Evolutionary conservation across 345 rosid species (phyloP), one percentile per base, ranked within the genome.

Genomic region (Citrus trifoliata): DNA sequence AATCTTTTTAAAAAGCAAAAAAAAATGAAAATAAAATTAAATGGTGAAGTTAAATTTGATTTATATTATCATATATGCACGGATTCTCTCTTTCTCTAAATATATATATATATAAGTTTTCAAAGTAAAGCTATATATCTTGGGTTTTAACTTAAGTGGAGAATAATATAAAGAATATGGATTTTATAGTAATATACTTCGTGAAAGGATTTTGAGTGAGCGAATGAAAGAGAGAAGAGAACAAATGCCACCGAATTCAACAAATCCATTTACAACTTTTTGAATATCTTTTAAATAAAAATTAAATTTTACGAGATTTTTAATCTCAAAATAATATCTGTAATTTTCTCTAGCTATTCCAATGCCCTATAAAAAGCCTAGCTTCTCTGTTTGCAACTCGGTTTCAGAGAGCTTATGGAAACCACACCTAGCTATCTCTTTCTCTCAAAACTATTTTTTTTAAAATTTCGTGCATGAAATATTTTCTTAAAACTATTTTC

Each of bases 161-260:
- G 82, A 81, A 79, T 81, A 76, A 73, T n/a, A 8, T 30, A 70
- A 64, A 68, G 85, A 70, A 75, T 61, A 71, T 67, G 79, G 79
- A 80, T 78, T 67, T 78, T 61, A 55, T 28, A 63, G 82, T 76
- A 79, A 79, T 83, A 81, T 83, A 56, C 63, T 30, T 33, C 25
- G 24, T 19, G 46, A 61, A 73, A 21, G 40, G 65, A 74, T 9
- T 40, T 42, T 32, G 42, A 56, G 35, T 10, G 24, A 62, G 21
- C 27, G 35, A 61, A 74, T 10, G 21, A 59, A 68, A 70, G 40
- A 60, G 75, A 67, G 62, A 75, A 67, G 62, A 65, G 58, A 70
- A 68, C 82, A 78, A 30, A 81, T 78, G 37, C 84, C 80, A 75
- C 82, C 76, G 75, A 48, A 51, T 67, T 55, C 37, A 76, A 67